A percentile compares a stretch with the other conserved stretches of the same genome.
These are phyloP conservation scores for Exserohilum turcica DNA, from an alignment of 2,329 filamentous ascomycete species.

Conservation along the genomic window DNA sequence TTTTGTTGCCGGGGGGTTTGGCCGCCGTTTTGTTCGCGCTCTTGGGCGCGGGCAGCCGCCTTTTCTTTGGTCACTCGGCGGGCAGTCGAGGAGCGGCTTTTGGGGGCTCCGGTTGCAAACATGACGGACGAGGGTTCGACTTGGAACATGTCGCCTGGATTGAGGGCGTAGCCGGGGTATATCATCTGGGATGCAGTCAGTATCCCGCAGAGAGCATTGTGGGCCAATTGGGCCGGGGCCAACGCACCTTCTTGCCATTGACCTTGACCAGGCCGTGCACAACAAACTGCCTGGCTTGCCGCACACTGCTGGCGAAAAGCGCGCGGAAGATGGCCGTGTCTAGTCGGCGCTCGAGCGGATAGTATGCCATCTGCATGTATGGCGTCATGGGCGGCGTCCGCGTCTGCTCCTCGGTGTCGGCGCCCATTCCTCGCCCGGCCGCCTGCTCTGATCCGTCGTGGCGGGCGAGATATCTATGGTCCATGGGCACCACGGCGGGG, in stretches of 20 bases:
- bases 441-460: slow-evolving; percentile 84
- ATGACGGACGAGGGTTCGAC: slow-evolving; percentile 89
- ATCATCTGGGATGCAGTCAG: slow-evolving; percentile 67
- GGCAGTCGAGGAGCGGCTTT: slow-evolving; percentile 49
- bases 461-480: slow-evolving; percentile 75
- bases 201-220: neutral
- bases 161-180: slow-evolving; percentile 89
- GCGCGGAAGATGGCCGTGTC: slow-evolving; percentile 95
- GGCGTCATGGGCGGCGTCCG: slow-evolving; percentile 64
- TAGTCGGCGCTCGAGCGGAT: slow-evolving; percentile 84
- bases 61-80: slow-evolving; percentile 39
- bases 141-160: slow-evolving; percentile 98
- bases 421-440: slow-evolving; percentile 79
- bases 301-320: slow-evolving; percentile 88
- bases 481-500: slow-evolving; percentile 83
- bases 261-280: slow-evolving; percentile 92
- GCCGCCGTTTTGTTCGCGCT: slow-evolving; percentile 26
- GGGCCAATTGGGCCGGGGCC: neutral
- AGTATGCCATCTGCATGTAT: slow-evolving; percentile 96
- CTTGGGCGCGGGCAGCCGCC: slow-evolving; percentile 35
- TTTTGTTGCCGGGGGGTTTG: slow-evolving; percentile 21
- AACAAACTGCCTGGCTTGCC: slow-evolving; percentile 93
- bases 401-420: slow-evolving; percentile 28
- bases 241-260: slow-evolving; percentile 85
- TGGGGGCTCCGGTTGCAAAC: slow-evolving; percentile 80